These are phyloP conservation scores for Pythium aphanidermatum DNA, from an alignment of 352 stramenopile species.

Conservation along the genomic window DNA sequence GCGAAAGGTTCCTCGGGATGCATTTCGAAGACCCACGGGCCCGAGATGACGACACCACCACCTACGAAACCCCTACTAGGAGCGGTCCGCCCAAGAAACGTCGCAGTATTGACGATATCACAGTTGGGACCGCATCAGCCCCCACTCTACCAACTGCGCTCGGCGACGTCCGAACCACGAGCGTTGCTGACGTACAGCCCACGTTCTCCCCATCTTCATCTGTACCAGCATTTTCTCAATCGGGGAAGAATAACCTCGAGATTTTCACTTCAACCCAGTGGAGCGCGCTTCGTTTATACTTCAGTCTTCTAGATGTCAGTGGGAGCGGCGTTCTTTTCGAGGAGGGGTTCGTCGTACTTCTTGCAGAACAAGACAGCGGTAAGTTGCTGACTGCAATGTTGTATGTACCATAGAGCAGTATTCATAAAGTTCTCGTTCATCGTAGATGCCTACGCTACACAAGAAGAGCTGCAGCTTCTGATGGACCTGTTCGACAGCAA, in stretches of 20 bases:
- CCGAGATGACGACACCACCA: not conserved
- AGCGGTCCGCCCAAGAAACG: constrained; percentile 10
- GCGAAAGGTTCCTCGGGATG: constrained; percentile 49
- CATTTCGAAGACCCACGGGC: constrained; percentile 9
- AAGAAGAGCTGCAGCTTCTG: constrained; percentile 72
- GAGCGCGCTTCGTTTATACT: constrained; percentile 73
- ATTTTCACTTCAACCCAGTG: constrained; percentile 70
- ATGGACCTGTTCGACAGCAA: constrained; percentile 80
- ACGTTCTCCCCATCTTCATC: too few relatives aligned
- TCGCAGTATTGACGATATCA: constrained; percentile 18
- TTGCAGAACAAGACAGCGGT: constrained; percentile 79
- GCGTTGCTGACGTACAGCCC: too few relatives aligned
- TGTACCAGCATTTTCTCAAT: too few relatives aligned
- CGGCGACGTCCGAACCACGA: too few relatives aligned
- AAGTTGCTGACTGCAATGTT: constrained; percentile 18
- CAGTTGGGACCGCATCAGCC: constrained; percentile 7
- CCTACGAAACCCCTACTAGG: too few relatives aligned
- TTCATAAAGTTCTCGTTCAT: too few relatives aligned
- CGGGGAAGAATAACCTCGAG: constrained; percentile 27
- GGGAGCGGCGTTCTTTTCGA: constrained; percentile 66
- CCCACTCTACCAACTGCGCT: too few relatives aligned
- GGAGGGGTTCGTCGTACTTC: constrained; percentile 75
- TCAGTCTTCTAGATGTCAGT: constrained; percentile 60
- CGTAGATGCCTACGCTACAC: constrained; percentile 74
- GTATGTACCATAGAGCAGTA: too few relatives aligned